These are phyloP conservation scores for Aleurites moluccanus DNA, from an alignment of 441 rosid species.

Conservation along the genomic window DNA sequence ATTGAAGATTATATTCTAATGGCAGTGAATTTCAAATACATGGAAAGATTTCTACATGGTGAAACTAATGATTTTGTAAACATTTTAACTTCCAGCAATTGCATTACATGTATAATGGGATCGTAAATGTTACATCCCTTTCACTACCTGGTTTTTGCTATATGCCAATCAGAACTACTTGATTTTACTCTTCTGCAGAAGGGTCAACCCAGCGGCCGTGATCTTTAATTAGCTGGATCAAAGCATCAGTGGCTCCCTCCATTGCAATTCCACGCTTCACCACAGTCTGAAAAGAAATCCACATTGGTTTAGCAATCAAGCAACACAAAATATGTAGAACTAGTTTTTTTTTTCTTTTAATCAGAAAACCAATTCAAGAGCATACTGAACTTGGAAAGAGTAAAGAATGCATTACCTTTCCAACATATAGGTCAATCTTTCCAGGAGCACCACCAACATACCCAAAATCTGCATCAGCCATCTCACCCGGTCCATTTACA, in stretches of 20 bases:
- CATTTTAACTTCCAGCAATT: background rate
- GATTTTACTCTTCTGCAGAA: constrained; percentile 57
- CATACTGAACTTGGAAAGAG: background rate
- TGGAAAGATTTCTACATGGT: background rate
- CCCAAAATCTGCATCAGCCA: constrained; percentile 99
- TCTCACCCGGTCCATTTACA: constrained; percentile 98
- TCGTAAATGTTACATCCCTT: constrained; percentile 5
- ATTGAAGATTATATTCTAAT: background rate
- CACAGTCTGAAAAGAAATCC: constrained; percentile 61
- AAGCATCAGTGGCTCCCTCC: constrained; percentile 81
- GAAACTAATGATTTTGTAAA: background rate
- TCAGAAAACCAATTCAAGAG: background rate
- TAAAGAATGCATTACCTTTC: constrained; percentile 56
- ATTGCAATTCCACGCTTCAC: constrained; percentile 91
- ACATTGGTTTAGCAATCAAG: background rate
- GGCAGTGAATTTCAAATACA: background rate
- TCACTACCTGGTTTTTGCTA: background rate
- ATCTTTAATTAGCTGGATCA: constrained; percentile 89
- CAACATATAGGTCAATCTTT: constrained; percentile 89
- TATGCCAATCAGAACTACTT: background rate
- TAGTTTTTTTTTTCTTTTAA: background rate
- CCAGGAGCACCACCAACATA: constrained; percentile 98
- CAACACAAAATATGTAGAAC: background rate
- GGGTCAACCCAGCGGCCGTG: constrained; percentile 97
- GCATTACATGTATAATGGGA: background rate